phyloP scores from a whole-genome alignment of 352 stramenopile species.

The Phytophthora brassicae region DNA sequence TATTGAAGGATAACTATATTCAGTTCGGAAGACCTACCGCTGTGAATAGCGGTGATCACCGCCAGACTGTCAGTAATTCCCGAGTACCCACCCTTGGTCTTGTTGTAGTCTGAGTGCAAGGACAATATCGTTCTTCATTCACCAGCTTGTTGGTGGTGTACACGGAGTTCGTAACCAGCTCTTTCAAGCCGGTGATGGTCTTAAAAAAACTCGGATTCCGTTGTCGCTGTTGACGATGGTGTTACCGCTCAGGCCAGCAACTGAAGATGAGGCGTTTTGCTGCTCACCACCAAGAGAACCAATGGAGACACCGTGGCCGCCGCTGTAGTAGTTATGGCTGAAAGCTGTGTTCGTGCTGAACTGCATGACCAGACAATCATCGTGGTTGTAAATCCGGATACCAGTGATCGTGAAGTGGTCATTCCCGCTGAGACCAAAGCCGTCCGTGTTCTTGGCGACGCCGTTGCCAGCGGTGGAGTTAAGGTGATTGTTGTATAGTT shows the following conservation, averaged over 20 bases:
- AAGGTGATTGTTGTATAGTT: conserved; percentile 22
- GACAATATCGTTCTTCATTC: conserved; percentile 22
- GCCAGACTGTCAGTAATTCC: conserved; percentile 10
- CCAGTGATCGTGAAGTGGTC: conserved; percentile 27
- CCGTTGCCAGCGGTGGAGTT: conserved; percentile 16
- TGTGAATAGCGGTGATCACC: conserved; percentile 17
- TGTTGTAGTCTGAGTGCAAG: conserved; percentile 28
- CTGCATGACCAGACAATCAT: conserved; percentile 6
- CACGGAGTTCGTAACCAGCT: conserved; percentile 17
- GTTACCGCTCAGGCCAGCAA: conserved; percentile 31
- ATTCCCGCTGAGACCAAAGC: conserved; percentile 26
- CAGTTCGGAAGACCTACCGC: too few relatives aligned
- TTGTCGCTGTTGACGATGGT: conserved; percentile 36
- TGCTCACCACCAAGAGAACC: conserved; percentile 25
- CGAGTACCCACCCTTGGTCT: conserved; percentile 14
- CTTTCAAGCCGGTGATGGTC: conserved; percentile 30
- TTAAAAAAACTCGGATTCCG: conserved; percentile 35
- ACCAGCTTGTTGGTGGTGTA: conserved; percentile 29
- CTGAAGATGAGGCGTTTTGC: conserved; percentile 12
- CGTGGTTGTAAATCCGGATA: conserved; percentile 38
- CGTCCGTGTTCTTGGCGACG: not conserved
- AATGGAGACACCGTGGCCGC: conserved; percentile 28
- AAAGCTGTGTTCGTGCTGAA: conserved; percentile 9
- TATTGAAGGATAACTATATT: too few relatives aligned
- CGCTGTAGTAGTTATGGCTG: conserved; percentile 11